Percentiles rank a stretch among this genome's conserved stretches.
phyloP scores from a whole-genome alignment of 2,329 filamentous ascomycete species.

The Arthrobotrys sphaeroides region DNA sequence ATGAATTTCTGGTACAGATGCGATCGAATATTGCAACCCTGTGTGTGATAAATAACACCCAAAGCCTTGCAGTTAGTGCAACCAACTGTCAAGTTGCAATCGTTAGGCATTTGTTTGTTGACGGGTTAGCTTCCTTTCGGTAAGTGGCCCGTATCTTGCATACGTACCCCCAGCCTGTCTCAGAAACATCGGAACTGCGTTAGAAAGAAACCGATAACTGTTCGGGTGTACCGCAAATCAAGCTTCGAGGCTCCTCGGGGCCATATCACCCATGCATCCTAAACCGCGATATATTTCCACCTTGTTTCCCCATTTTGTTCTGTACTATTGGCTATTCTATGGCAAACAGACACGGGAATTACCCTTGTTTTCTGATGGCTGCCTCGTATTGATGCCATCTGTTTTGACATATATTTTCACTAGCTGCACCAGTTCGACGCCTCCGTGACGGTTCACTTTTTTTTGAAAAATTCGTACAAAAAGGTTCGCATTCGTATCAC shows the following conservation, averaged over 20 bases:
- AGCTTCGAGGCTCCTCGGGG: slow-evolving; percentile 43
- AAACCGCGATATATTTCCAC: slow-evolving; percentile 11
- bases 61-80: not conserved
- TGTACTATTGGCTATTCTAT: slow-evolving; percentile 25
- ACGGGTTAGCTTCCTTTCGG: slow-evolving; percentile 51
- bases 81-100: not conserved
- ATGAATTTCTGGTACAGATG: slow-evolving; percentile 23
- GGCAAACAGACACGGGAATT: slow-evolving; percentile 34
- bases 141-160: slow-evolving; percentile 54
- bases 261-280: slow-evolving; percentile 41
- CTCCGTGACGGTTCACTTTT: not conserved
- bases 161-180: slow-evolving; percentile 51
- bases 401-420: slow-evolving; percentile 12
- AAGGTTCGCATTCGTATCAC: slow-evolving; percentile 2
- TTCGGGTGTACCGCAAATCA: slow-evolving; percentile 23
- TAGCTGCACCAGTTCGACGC: not conserved
- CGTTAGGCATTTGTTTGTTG: slow-evolving; percentile 29
- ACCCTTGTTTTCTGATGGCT: slow-evolving; percentile 29
- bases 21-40: slow-evolving; percentile 24
- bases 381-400: slow-evolving; percentile 47
- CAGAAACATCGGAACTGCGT: slow-evolving; percentile 51
- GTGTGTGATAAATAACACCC: slow-evolving; percentile 13
- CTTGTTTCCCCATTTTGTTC: not conserved
- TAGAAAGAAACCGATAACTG: slow-evolving; percentile 48
- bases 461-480: not conserved